These are phyloP conservation scores for Boletellus emodensis DNA, from an alignment of 768 basidiomycete genomes.

Conservation along the genomic window DNA sequence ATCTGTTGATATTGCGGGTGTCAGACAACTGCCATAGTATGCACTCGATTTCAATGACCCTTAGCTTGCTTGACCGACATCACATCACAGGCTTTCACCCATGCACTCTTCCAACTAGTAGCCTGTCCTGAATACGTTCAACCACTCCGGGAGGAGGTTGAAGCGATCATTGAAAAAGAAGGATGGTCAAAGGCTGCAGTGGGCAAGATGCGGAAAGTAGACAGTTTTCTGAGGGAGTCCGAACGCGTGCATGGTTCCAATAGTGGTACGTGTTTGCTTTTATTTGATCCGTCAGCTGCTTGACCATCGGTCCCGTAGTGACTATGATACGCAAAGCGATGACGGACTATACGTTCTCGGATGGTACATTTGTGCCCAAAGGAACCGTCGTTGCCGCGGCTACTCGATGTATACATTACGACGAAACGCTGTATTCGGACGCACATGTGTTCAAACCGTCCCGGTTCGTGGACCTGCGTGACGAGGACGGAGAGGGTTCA, in stretches of 20 bases:
- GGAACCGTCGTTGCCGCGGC: slow-evolving; percentile 26
- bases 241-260: slow-evolving; percentile 30
- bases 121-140: slow-evolving; percentile 31
- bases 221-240: slow-evolving; percentile 39
- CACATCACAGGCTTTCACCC: slow-evolving; percentile 26
- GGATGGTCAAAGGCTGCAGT: slow-evolving; percentile 28
- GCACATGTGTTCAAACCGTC: slow-evolving; percentile 43
- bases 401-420: slow-evolving; percentile 18
- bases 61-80: not conserved
- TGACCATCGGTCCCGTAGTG: slow-evolving; percentile 12
- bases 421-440: slow-evolving; percentile 27
- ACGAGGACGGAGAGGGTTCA: slow-evolving; percentile 27
- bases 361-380: slow-evolving; percentile 36
- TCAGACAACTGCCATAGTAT: slow-evolving; percentile 20
- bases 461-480: slow-evolving; percentile 41
- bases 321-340: slow-evolving; percentile 30
- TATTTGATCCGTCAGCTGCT: not conserved
- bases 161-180: slow-evolving; percentile 22
- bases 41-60: not conserved
- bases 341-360: slow-evolving; percentile 34
- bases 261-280: slow-evolving; percentile 14
- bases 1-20: not conserved
- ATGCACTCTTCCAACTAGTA: slow-evolving; percentile 35
- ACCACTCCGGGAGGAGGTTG: slow-evolving; percentile 38
- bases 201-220: slow-evolving; percentile 31